Evolutionary conservation across 805 yeast species (phyloP).

Genomic region (Ogataea zsoltii): DNA sequence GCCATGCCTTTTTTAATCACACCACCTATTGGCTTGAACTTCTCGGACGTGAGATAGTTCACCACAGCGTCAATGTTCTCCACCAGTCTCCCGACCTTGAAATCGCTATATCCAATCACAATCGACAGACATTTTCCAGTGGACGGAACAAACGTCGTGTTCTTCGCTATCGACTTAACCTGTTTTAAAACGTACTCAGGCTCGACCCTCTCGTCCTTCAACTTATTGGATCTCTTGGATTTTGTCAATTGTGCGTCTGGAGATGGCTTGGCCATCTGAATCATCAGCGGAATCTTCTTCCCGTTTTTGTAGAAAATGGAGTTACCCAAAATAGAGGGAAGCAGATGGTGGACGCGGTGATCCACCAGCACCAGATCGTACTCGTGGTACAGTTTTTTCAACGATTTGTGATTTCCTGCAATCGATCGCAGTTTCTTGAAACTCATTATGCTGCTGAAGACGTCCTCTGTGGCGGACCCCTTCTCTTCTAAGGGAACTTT

Average conservation of each 20-base stretch:
- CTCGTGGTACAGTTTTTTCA: constrained; percentile 53
- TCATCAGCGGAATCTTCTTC: constrained; percentile 66
- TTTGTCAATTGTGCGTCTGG: constrained; percentile 33
- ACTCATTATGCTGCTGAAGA: constrained; percentile 61
- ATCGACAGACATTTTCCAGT: constrained; percentile 60
- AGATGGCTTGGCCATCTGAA: constrained; percentile 55
- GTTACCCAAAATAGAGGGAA: constrained; percentile 59
- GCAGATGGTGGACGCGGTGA: constrained; percentile 59
- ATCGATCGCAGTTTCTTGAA: constrained; percentile 55
- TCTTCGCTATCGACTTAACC: constrained; percentile 60
- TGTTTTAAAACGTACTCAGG: constrained; percentile 64
- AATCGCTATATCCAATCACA: constrained; percentile 57
- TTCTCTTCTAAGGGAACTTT: constrained; percentile 48
- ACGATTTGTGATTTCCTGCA: constrained; percentile 42
- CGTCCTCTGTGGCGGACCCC: constrained; percentile 58
- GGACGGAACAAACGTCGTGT: constrained; percentile 62
- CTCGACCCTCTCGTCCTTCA: constrained; percentile 63
- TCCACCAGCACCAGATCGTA: constrained; percentile 72
- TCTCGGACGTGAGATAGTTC: constrained; percentile 45
- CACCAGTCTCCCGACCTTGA: constrained; percentile 43
- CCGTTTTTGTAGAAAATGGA: constrained; percentile 59
- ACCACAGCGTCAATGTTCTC: constrained; percentile 55
- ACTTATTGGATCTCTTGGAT: constrained; percentile 40
- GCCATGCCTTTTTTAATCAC: constrained; percentile 43
- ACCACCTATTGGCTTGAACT: constrained; percentile 60